Percentiles rank a stretch among this genome's conserved stretches.
Conservation (phyloP, 306 rosid genomes). For the Prunus fruticosa region DNA sequence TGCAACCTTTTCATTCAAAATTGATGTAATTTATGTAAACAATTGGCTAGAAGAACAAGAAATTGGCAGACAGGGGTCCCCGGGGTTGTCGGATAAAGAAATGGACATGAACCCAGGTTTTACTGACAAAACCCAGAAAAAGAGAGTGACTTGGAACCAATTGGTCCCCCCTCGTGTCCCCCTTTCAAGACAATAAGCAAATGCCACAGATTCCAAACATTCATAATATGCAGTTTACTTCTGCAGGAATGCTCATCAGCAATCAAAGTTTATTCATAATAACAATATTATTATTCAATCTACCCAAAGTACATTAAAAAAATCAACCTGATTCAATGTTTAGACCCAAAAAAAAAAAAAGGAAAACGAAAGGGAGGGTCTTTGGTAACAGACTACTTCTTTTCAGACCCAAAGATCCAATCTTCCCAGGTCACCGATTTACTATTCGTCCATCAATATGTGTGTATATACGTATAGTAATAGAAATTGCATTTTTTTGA, state of each 20-base stretch:
- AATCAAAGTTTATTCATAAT: background rate
- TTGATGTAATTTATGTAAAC: constrained; percentile 21
- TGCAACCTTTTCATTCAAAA: constrained; percentile 46
- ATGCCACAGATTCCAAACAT: constrained; percentile 59
- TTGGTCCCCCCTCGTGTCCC: constrained; percentile 77
- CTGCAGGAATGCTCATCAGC: constrained; percentile 51
- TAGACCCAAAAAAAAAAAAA: too few relatives aligned
- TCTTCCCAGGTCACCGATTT: background rate
- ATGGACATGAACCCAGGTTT: constrained; percentile 52
- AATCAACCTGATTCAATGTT: background rate
- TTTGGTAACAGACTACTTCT: too few relatives aligned
- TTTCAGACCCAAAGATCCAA: background rate
- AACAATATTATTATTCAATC: background rate
- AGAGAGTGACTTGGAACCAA: constrained; percentile 63
- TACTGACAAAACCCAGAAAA: constrained; percentile 62
- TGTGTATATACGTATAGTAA: background rate
- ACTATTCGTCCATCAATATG: background rate
- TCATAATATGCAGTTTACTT: constrained; percentile 49
- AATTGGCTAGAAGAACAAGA: constrained; percentile 13
- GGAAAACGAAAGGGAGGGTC: background rate
- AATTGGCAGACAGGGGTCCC: constrained; percentile 64
- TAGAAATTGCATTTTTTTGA: constrained; percentile 24
- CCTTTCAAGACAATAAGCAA: constrained; percentile 48
- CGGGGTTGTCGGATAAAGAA: constrained; percentile 65
- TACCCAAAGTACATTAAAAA: constrained; percentile 13